Conservation (phyloP, 192 early-diverging fungal genomes). For the Coemansia sp. region DNA sequence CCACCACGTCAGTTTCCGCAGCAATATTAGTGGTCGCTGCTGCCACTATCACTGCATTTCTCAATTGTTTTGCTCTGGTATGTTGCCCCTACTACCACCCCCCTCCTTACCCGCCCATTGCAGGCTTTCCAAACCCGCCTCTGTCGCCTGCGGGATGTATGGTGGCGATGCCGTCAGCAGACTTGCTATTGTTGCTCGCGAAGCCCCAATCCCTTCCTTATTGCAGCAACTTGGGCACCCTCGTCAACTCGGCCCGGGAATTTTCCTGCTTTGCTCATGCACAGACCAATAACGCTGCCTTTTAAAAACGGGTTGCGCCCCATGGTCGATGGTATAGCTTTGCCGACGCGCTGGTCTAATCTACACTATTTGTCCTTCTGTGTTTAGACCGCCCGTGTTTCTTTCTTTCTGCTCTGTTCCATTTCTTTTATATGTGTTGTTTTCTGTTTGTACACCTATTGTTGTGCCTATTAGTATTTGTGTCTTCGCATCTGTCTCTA, state of each 20-base stretch:
- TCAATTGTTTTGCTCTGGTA: conserved; percentile 8
- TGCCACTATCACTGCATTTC: conserved; percentile 1
- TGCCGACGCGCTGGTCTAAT: background rate
- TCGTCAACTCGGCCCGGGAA: background rate
- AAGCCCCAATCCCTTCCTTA: conserved; percentile 11
- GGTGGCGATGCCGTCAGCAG: conserved; percentile 19
- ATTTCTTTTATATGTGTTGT: background rate
- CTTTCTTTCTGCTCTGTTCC: conserved; percentile 7
- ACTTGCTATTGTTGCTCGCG: conserved; percentile 13
- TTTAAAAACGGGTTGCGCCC: conserved; percentile 1
- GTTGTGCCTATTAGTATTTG: conserved; percentile 9
- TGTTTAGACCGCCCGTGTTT: conserved; percentile 1
- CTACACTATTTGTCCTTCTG: conserved; percentile 11
- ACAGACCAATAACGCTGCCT: conserved; percentile 10
- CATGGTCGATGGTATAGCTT: background rate
- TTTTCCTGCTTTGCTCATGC: conserved; percentile 5
- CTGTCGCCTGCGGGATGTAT: conserved; percentile 6
- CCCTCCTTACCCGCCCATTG: background rate
- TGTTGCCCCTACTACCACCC: background rate
- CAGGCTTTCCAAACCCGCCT: background rate
- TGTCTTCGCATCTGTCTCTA: conserved; percentile 1
- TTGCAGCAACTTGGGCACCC: background rate
- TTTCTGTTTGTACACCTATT: conserved; percentile 4
- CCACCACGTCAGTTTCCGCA: conserved; percentile 6
- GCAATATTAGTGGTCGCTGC: background rate